These are phyloP conservation scores for Domatiomyces catenatus DNA, from an alignment of 2,329 filamentous ascomycete species.

Conservation along the genomic window DNA sequence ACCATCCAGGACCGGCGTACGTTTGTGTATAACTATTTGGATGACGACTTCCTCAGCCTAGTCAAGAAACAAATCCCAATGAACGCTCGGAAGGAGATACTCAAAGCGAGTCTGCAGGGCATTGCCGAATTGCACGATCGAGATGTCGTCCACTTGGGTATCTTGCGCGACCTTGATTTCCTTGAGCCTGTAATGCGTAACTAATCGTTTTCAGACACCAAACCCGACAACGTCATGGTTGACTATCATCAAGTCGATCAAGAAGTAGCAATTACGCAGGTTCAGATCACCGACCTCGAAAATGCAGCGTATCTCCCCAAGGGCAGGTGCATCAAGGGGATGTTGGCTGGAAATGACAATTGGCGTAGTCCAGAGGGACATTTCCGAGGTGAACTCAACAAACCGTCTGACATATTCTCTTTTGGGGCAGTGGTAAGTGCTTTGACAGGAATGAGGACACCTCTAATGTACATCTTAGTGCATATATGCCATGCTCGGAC, in stretches of 20 bases:
- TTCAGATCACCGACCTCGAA: slow-evolving; percentile 22
- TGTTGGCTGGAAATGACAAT: slow-evolving; percentile 20
- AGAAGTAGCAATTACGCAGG: slow-evolving; percentile 13
- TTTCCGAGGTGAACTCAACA: slow-evolving; percentile 19
- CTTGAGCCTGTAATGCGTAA: too few relatives aligned
- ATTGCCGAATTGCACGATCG: slow-evolving; percentile 20
- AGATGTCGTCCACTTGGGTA: slow-evolving; percentile 20
- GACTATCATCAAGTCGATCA: slow-evolving; percentile 13
- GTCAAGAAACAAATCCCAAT: slow-evolving; percentile 27
- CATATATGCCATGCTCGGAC: slow-evolving; percentile 31
- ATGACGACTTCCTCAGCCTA: slow-evolving; percentile 29
- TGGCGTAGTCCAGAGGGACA: slow-evolving; percentile 25
- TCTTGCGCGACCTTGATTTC: too few relatives aligned
- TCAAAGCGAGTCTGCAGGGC: slow-evolving; percentile 27
- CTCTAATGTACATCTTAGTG: slow-evolving; percentile 20
- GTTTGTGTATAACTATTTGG: slow-evolving; percentile 33
- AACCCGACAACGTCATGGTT: slow-evolving; percentile 23
- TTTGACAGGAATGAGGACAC: too few relatives aligned
- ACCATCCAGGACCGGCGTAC: slow-evolving; percentile 31
- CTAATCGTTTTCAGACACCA: slow-evolving; percentile 19
- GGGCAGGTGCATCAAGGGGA: slow-evolving; percentile 10
- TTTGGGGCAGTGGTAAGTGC: slow-evolving; percentile 21
- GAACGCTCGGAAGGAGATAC: slow-evolving; percentile 27
- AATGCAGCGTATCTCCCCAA: slow-evolving; percentile 4
- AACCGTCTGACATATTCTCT: slow-evolving; percentile 24